Percentiles rank a stretch among this genome's conserved stretches.
Evolutionary conservation across 345 rosid species (phyloP).

Genomic region (Eucalyptus sp.): DNA sequence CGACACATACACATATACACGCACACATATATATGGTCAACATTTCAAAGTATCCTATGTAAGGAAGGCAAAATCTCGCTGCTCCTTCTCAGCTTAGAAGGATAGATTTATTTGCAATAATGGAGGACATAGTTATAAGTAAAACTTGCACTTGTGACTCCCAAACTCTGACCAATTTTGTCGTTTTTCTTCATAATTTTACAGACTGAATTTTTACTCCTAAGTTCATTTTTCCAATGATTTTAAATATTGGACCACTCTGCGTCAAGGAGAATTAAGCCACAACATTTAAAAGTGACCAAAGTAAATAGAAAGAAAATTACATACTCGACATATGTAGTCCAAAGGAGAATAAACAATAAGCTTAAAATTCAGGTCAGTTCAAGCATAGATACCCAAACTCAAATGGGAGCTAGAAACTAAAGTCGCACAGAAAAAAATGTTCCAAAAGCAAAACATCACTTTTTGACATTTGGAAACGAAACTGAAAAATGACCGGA

Average conservation of each 20-base stretch:
- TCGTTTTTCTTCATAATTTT: neutral
- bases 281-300: neutral
- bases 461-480: neutral
- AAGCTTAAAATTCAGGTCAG: neutral
- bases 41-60: neutral
- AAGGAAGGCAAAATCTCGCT: neutral
- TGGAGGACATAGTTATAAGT: neutral
- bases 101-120: neutral
- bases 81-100: neutral
- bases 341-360: neutral
- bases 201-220: neutral
- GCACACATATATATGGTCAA: neutral
- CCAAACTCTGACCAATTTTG: neutral
- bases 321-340: neutral
- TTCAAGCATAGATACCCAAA: neutral
- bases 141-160: neutral
- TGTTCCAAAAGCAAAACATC: neutral
- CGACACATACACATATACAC: neutral
- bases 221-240: neutral
- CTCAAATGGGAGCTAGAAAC: neutral
- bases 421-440: neutral
- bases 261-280: neutral
- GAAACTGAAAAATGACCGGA: neutral
- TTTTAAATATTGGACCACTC: neutral
- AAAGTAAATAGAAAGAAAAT: neutral